These are phyloP conservation scores for Gentiana dahurica DNA, from an alignment of 257 asterid genomes.

Conservation along the genomic window DNA sequence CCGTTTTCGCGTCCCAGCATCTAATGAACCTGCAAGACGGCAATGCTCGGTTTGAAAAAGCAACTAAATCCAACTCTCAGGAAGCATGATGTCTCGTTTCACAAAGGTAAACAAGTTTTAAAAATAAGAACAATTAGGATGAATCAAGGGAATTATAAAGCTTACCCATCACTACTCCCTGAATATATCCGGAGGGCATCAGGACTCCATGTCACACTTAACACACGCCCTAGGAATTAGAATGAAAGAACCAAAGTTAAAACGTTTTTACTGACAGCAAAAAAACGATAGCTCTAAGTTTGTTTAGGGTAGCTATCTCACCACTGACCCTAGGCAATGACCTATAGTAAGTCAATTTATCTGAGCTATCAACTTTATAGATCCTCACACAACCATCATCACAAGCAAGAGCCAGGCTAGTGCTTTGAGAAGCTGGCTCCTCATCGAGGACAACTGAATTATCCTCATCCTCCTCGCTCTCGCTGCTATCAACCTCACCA, in stretches of 20 bases:
- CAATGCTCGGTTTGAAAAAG: neutral
- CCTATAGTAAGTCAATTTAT: conserved; percentile 36
- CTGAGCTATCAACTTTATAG: conserved; percentile 32
- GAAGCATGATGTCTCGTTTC: neutral
- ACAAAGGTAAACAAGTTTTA: too few species aligned
- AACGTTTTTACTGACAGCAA: conserved; percentile 4
- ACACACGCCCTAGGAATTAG: conserved; percentile 43
- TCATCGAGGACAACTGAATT: conserved; percentile 29
- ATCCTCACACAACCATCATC: conserved; percentile 93
- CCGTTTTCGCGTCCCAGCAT: conserved; percentile 71
- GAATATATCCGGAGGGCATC: conserved; percentile 69
- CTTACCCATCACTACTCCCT: conserved; percentile 94
- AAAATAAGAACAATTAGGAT: neutral
- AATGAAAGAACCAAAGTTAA: conserved; percentile 2
- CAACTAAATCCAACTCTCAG: conserved; percentile 2
- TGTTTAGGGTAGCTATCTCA: conserved; percentile 41
- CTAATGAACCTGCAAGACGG: conserved; percentile 54
- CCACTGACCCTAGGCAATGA: conserved; percentile 83
- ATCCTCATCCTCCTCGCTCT: conserved; percentile 34
- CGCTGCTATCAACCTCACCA: conserved; percentile 41
- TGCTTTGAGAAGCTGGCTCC: conserved; percentile 18
- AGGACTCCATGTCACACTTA: conserved; percentile 84
- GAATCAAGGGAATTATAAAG: conserved; percentile 3
- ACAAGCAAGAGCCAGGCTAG: conserved; percentile 69
- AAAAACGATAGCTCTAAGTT: neutral